Conservation (phyloP, 2,329 filamentous ascomycete genomes). For the Xylariaceae sp. region DNA sequence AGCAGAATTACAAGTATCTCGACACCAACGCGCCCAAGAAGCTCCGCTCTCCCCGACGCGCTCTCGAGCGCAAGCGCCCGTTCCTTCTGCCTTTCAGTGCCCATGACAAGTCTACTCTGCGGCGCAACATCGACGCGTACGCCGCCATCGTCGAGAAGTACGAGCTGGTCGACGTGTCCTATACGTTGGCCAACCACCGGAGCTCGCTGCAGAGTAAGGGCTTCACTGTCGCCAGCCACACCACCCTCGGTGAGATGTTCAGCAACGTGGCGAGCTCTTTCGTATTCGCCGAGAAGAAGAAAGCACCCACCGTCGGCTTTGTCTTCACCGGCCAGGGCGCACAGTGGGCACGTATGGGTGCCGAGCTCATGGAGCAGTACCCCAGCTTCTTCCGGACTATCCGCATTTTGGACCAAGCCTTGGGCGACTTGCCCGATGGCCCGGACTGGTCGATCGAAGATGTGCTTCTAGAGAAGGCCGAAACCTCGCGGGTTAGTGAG, state of each 20-base stretch:
- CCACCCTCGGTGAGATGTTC: constrained; percentile 6
- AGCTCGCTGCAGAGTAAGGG: constrained; percentile 6
- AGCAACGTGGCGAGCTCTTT: constrained; percentile 1
- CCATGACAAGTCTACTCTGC: constrained; percentile 13
- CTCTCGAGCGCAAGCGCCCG: constrained; percentile 2
- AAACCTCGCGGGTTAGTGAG: constrained; percentile 8
- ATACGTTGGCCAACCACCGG: constrained; percentile 13
- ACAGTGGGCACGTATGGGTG: constrained; percentile 23
- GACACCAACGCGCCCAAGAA: constrained; percentile 11
- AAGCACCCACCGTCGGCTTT: constrained; percentile 7
- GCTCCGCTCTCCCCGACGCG: background rate
- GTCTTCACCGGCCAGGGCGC: constrained; percentile 24
- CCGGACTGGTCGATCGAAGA: constrained; percentile 9
- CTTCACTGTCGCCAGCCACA: constrained; percentile 8
- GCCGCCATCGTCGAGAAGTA: constrained; percentile 11
- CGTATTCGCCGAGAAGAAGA: background rate
- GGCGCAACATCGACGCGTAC: constrained; percentile 14
- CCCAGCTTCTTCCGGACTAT: constrained; percentile 6
- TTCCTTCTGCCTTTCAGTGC: constrained; percentile 15
- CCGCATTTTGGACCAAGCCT: constrained; percentile 8
- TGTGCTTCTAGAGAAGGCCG: constrained; percentile 4
- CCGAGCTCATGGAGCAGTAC: constrained; percentile 8
- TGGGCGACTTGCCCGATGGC: constrained; percentile 7
- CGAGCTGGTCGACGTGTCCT: constrained; percentile 12
- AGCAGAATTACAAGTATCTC: background rate